Evolutionary conservation across 208 protist species (phyloP), one percentile per base, ranked within the genome.

Genomic region (Wallacemonas sp.): DNA sequence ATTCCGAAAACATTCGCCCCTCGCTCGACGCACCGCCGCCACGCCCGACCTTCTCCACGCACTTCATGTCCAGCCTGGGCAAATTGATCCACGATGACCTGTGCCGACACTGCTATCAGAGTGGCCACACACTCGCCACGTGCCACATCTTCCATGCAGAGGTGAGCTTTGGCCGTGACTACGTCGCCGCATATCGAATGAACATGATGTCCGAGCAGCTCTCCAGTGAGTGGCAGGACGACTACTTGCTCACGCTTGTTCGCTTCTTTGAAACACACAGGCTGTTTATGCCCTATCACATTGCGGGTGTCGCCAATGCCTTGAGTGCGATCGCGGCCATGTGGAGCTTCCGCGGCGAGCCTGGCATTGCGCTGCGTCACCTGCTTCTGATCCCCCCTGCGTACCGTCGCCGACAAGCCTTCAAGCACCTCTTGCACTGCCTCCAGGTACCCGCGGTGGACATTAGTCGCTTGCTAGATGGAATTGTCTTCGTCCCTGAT

Each of bases 191-290:
- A 26, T 95, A 93, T 49, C 86, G 90, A 56, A 92, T 95, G 84
- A 86, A 80, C 47, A 91, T 93, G 86, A 93, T 93, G 82, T 88
- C 80, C 0, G 90, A 93, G 65, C 82, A 95, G 64, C 73, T 95
- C 28, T 76, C 84, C 39, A 62, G 67, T 0, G 82, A 88, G 24
- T 91, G 84, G 82, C 90, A 91, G 64, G 77, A 89, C 64, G 80
- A 68, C 21, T 93, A 93, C 62, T 64, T 95, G 47, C 54, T 92
- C 30, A 83, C 79, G 73, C 74, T 93, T 14, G 72, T 86, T 0
- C 77, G 87, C 28, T 95, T 95, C 64, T 80, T 87, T 51, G 28
- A 36, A 2, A 56, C 70, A 22, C 86, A 95, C 44, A 61, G 53
- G 9, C 26, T 79, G 3, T 83, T 86, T 65, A 88, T 95, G 81